Conservation (phyloP, 805 yeast species). For the Komagataella ulmi region DNA sequence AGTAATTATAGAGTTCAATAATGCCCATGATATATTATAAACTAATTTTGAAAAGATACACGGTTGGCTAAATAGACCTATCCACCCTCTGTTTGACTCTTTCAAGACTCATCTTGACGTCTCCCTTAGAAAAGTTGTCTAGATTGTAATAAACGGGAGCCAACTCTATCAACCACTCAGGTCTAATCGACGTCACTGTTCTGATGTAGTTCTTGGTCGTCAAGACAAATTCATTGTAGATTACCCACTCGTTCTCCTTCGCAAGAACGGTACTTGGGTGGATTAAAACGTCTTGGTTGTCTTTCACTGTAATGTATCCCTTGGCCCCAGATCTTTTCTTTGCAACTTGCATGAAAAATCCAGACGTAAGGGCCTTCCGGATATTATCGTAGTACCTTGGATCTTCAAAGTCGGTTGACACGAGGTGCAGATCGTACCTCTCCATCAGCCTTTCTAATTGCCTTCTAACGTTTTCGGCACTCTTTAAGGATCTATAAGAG, state of each 20-base stretch:
- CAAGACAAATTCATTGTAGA: conserved; percentile 89
- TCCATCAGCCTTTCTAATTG: conserved; percentile 82
- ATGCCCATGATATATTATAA: background rate
- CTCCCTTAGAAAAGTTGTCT: conserved; percentile 53
- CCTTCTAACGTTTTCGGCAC: conserved; percentile 77
- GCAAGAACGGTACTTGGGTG: conserved; percentile 90
- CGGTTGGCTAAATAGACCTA: background rate
- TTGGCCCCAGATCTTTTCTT: conserved; percentile 74
- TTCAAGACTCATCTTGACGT: conserved; percentile 56
- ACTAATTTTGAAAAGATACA: background rate
- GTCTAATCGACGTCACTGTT: conserved; percentile 81
- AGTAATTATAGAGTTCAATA: conserved; percentile 1
- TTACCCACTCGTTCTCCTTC: conserved; percentile 85
- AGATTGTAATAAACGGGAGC: conserved; percentile 64
- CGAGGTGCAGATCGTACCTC: conserved; percentile 59
- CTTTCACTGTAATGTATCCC: conserved; percentile 86
- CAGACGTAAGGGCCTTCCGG: conserved; percentile 78
- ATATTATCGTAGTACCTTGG: conserved; percentile 62
- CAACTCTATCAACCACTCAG: conserved; percentile 83
- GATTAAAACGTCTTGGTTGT: conserved; percentile 87
- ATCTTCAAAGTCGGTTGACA: conserved; percentile 54
- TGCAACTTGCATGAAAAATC: conserved; percentile 97
- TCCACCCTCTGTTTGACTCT: conserved; percentile 33
- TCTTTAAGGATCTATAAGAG: conserved; percentile 68
- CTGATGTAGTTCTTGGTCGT: conserved; percentile 90